Evolutionary conservation across 208 protist species (phyloP).

Genomic region (Naegleria gruberi): DNA sequence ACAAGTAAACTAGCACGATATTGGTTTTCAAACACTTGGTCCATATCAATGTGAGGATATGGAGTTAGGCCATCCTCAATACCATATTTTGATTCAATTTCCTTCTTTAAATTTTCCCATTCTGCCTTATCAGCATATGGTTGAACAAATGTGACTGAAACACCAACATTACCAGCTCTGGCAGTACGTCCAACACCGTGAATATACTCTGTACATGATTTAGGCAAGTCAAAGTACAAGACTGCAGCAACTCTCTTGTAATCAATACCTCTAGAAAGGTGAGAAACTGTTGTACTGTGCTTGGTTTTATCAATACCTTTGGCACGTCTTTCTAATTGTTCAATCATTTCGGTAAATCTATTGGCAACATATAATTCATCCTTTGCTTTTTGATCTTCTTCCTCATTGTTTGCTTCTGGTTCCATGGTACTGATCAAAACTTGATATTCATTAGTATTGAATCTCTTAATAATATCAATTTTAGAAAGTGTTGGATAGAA

Average conservation of each 20-base stretch:
- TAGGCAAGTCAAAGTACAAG: conserved; percentile 12
- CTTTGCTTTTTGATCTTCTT: background rate
- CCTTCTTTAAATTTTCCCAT: background rate
- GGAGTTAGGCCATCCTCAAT: background rate
- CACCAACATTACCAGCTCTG: conserved; percentile 77
- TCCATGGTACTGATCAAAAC: background rate
- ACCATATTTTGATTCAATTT: background rate
- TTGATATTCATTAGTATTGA: background rate
- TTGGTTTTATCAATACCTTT: background rate
- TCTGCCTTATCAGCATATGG: background rate
- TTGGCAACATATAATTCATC: background rate
- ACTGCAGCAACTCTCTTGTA: conserved; percentile 57
- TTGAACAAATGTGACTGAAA: conserved; percentile 68
- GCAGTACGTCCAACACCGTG: conserved; percentile 92
- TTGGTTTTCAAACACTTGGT: background rate
- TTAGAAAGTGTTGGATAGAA: background rate
- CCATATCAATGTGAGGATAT: background rate
- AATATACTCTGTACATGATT: conserved; percentile 72
- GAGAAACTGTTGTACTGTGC: background rate
- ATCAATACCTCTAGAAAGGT: conserved; percentile 57
- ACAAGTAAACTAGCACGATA: background rate
- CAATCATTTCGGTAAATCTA: background rate
- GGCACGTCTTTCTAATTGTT: background rate
- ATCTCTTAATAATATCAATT: conserved; percentile 15
- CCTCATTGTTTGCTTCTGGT: background rate